Conservation (phyloP, 2,329 filamentous ascomycete species). For the Calonectria ilicicola region DNA sequence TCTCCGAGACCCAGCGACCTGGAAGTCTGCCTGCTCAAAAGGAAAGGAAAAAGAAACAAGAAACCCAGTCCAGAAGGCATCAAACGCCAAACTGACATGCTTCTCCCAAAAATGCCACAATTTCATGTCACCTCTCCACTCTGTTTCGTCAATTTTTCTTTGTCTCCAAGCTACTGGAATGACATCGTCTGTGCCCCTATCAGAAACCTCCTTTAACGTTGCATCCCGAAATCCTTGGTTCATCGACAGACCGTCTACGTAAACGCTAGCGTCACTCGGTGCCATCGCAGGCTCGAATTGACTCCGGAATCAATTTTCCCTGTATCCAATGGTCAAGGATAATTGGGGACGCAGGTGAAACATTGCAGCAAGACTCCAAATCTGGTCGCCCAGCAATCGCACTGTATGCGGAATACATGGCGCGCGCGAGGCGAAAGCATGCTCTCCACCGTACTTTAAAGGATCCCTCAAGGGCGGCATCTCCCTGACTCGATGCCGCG, state of each 20-base stretch:
- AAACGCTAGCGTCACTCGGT: not conserved
- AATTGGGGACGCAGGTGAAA: not conserved
- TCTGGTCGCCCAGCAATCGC: not conserved
- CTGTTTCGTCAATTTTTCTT: not conserved
- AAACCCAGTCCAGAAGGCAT: not conserved
- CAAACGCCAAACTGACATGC: not conserved
- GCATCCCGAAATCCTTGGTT: constrained; percentile 7
- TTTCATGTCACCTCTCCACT: not conserved
- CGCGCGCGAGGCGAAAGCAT: constrained; percentile 9
- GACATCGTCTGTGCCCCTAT: constrained; percentile 19
- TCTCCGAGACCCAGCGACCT: not conserved
- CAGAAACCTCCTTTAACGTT: constrained; percentile 9
- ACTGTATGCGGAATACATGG: constrained; percentile 14
- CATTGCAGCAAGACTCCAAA: not conserved
- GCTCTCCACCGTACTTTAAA: constrained; percentile 9
- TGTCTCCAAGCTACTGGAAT: constrained; percentile 9
- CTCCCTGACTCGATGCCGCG: constrained; percentile 17
- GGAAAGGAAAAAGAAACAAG: not conserved
- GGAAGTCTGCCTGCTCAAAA: not conserved
- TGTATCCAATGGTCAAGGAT: not conserved
- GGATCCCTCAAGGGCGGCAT: not conserved
- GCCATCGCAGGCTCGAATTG: not conserved
- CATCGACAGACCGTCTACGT: constrained; percentile 3
- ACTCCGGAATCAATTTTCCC: not conserved
- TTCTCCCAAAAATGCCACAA: not conserved